Evolutionary conservation across 2,329 filamentous ascomycete species (phyloP).

Genomic region (Trichoderma guizhouense): DNA sequence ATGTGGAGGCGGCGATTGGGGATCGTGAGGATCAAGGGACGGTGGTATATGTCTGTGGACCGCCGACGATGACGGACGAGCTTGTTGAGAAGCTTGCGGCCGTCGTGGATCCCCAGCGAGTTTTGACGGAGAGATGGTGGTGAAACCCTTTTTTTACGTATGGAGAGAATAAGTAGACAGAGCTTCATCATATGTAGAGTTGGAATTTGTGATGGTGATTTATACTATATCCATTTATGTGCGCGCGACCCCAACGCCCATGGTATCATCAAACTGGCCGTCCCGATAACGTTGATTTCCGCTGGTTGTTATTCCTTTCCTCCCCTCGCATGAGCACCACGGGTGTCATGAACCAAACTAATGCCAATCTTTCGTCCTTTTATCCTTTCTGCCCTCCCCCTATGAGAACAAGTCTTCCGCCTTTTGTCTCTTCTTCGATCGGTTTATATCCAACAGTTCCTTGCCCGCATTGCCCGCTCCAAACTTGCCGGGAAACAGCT

Average conservation of each 20-base stretch:
- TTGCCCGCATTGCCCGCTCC: slow-evolving; percentile 58
- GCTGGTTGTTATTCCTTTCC: background rate
- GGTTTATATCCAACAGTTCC: slow-evolving; percentile 60
- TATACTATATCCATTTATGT: background rate
- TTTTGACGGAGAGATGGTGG: slow-evolving; percentile 65
- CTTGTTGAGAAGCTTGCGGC: slow-evolving; percentile 50
- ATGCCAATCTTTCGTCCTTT: background rate
- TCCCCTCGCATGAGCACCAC: background rate
- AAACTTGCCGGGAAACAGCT: slow-evolving; percentile 67
- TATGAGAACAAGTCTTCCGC: slow-evolving; percentile 72
- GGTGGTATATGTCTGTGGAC: slow-evolving; percentile 66
- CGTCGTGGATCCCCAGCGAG: slow-evolving; percentile 41
- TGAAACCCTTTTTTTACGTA: slow-evolving; percentile 27
- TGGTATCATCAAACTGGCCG: slow-evolving; percentile 17
- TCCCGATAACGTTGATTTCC: background rate
- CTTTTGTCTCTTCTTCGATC: slow-evolving; percentile 56
- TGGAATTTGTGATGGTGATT: slow-evolving; percentile 2
- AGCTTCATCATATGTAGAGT: background rate
- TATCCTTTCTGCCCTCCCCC: background rate
- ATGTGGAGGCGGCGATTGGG: slow-evolving; percentile 42
- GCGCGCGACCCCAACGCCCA: slow-evolving; percentile 15
- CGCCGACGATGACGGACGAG: slow-evolving; percentile 66
- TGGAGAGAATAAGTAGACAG: background rate
- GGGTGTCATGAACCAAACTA: background rate
- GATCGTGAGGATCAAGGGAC: slow-evolving; percentile 33